A percentile compares a stretch with the other conserved stretches of the same genome.
phyloP scores from a whole-genome alignment of 331 rosid species.

The Erythrophleum ivorense region DNA sequence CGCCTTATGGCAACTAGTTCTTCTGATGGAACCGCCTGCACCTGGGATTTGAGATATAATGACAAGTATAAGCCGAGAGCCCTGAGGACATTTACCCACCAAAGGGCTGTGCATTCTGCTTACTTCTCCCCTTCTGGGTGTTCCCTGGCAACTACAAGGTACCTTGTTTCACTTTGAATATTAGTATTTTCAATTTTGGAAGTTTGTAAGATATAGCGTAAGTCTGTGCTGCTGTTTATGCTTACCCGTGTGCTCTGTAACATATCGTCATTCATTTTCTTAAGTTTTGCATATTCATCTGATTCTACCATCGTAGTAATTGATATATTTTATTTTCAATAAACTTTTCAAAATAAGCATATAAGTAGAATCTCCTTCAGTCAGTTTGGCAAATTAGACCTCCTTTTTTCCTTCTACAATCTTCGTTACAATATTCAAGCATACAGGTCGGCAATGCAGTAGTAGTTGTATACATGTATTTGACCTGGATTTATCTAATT shows the following conservation, averaged over 20 bases:
- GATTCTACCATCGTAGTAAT: neutral
- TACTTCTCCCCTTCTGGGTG: slow-evolving; percentile 89
- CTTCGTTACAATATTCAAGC: neutral
- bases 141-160: slow-evolving; percentile 88
- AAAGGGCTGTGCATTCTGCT: slow-evolving; percentile 84
- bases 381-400: neutral
- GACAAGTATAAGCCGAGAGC: slow-evolving; percentile 48
- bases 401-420: neutral
- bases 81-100: slow-evolving; percentile 62
- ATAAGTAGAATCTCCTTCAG: neutral
- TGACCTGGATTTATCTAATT: neutral
- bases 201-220: neutral
- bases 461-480: slow-evolving; percentile 3
- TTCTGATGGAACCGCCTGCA: slow-evolving; percentile 83
- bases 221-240: neutral
- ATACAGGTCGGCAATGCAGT: neutral
- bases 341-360: neutral
- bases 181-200: neutral
- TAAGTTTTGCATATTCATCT: neutral
- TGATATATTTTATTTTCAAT: neutral
- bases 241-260: neutral
- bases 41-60: slow-evolving; percentile 86
- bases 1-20: slow-evolving; percentile 83
- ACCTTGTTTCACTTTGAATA: slow-evolving; percentile 14
- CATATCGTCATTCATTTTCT: slow-evolving; percentile 7